phyloP scores from a whole-genome alignment of 2,329 filamentous ascomycete genomes.

The Xylaria sp. region DNA sequence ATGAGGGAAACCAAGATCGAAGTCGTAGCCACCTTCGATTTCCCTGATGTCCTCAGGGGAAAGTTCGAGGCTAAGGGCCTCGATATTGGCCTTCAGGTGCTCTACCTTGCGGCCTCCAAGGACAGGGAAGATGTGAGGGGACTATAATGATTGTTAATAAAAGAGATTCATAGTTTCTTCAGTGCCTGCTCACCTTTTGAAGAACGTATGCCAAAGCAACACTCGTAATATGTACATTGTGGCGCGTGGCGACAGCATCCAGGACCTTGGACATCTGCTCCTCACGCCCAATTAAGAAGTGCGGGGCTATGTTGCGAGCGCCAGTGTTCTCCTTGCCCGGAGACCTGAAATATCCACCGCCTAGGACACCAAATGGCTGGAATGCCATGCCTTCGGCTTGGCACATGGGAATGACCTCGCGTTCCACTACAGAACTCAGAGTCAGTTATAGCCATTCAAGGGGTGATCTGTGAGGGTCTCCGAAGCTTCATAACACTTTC shows the following conservation, averaged over 20 bases:
- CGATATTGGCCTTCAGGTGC: conserved; percentile 57
- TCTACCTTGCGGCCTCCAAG: conserved; percentile 66
- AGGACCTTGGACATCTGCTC: conserved; percentile 19
- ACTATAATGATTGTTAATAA: conserved; percentile 56
- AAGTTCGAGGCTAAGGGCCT: conserved; percentile 58
- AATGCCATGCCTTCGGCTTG: conserved; percentile 64
- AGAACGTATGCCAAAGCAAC: conserved; percentile 14
- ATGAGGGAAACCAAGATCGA: conserved; percentile 58
- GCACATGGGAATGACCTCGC: conserved; percentile 68
- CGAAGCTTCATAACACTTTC: too few relatives aligned
- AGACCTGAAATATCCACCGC: conserved; percentile 35
- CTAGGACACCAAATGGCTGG: conserved; percentile 54
- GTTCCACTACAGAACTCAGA: conserved; percentile 52
- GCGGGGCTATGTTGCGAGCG: conserved; percentile 13
- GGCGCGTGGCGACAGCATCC: conserved; percentile 22
- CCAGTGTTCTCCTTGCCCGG: not conserved
- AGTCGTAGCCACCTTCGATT: conserved; percentile 61
- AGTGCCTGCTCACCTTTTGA: not conserved
- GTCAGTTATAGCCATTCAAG: too few relatives aligned
- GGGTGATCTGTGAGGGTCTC: too few relatives aligned
- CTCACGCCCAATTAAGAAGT: conserved; percentile 13
- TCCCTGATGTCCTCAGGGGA: conserved; percentile 63
- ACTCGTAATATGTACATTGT: conserved; percentile 22
- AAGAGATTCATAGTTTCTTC: not conserved
- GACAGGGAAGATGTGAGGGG: conserved; percentile 67